Evolutionary conservation across 2,329 filamentous ascomycete species (phyloP), one percentile per base, ranked within the genome.

Genomic region (Fusarium nurragi): DNA sequence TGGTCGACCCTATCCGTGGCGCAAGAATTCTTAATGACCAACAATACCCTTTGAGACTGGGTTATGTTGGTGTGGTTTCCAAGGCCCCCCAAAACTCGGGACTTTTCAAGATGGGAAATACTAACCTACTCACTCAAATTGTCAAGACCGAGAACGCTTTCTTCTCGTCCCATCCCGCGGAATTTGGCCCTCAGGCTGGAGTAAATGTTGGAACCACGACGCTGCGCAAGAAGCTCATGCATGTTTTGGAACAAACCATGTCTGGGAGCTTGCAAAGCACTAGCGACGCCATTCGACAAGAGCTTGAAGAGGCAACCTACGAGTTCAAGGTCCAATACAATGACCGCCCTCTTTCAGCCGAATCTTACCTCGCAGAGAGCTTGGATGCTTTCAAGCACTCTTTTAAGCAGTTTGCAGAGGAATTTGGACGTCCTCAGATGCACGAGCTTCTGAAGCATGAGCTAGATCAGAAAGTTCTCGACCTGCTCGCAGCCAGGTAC

Each of bases 281-380:
- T 5, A 92, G 91, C 70, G 93, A 97, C 74, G 93, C 93, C 11
- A 97, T 99, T 67, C 90, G 90, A 62, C 93, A 97, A 75, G 95
- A 99, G 76, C 86, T 99, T 0, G 94, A 97, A 73, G 95, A 99
- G 78, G 94, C 95, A 4, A 94, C 92, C 0, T 99, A 99, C 74
- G 94, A 99, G 77, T 99, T 97, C 84, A 99, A 99, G 77, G 95
- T 99, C 6, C 96, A 99, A 77, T 99, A 99, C 80, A 99, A 99
- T 73, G 95, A 99, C 75, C 89, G 95, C 8, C 93, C 94, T 2
- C 82, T 99, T 32, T 97, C 93, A 47, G 95, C 95, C 3, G 95
- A 99, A 75, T 97, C 94, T 5, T 99, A 99, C 75, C 86, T 99
- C 36, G 95, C 95, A 3, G 95, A 98, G 77, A 97, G 92, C 68